Evolutionary conservation across 2,329 filamentous ascomycete genomes (phyloP).

Genomic region (Phialemoniopsis sp.): DNA sequence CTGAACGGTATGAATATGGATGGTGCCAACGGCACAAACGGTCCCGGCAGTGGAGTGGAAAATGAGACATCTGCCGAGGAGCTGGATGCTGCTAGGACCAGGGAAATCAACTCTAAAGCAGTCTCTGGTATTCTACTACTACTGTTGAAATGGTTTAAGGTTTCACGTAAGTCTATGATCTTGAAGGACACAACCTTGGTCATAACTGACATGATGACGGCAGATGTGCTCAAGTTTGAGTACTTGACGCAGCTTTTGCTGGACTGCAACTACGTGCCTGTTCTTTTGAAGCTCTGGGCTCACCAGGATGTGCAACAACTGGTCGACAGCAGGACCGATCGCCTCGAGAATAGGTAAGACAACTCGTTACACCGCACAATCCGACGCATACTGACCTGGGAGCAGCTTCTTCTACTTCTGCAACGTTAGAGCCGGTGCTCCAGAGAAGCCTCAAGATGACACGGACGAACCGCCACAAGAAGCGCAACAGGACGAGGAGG

Average conservation of each 20-base stretch:
- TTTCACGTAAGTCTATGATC: conserved; percentile 68
- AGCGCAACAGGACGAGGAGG: conserved; percentile 33
- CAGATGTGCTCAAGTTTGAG: conserved; percentile 92
- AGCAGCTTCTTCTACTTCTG: conserved; percentile 90
- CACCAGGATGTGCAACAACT: conserved; percentile 91
- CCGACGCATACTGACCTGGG: not conserved
- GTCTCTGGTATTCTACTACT: conserved; percentile 84
- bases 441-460: conserved; percentile 18
- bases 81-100: conserved; percentile 72
- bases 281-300: conserved; percentile 89
- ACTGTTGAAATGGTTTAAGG: conserved; percentile 93
- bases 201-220: not conserved
- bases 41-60: conserved; percentile 26
- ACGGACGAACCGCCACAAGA: conserved; percentile 25
- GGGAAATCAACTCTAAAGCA: conserved; percentile 88
- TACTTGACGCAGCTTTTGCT: conserved; percentile 90
- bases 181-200: no score
- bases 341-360: conserved; percentile 71
- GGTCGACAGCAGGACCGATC: conserved; percentile 80
- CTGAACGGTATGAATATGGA: conserved; percentile 27
- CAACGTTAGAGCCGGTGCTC: conserved; percentile 50
- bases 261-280: conserved; percentile 90
- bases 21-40: conserved; percentile 21
- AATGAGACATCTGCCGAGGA: conserved; percentile 64
- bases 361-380: no score